These are phyloP conservation scores for Aspergillus quadricinctus DNA, from an alignment of 2,329 filamentous ascomycete species.

Conservation along the genomic window DNA sequence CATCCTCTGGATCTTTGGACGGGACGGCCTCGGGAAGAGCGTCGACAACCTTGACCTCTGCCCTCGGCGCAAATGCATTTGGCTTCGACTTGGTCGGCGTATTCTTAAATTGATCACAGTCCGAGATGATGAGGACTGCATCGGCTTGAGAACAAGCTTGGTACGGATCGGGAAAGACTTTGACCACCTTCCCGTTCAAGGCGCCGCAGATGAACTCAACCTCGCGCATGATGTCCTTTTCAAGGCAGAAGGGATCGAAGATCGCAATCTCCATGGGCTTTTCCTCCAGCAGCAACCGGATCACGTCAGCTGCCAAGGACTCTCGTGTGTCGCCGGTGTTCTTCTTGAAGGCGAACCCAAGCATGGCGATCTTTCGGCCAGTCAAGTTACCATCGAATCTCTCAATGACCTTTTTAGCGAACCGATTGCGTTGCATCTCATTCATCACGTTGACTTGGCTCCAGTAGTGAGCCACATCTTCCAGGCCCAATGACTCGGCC, in stretches of 20 bases:
- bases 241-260: slow-evolving; percentile 57
- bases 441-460: slow-evolving; percentile 70
- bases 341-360: slow-evolving; percentile 78
- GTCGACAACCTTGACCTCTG: background rate
- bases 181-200: slow-evolving; percentile 24
- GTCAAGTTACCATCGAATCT: slow-evolving; percentile 65
- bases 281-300: slow-evolving; percentile 62
- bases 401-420: slow-evolving; percentile 61
- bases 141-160: slow-evolving; percentile 43
- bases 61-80: background rate
- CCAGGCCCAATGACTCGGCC: slow-evolving; percentile 63
- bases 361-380: slow-evolving; percentile 66
- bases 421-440: slow-evolving; percentile 67
- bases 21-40: background rate
- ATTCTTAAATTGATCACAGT: slow-evolving; percentile 50
- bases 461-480: slow-evolving; percentile 74
- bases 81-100: background rate
- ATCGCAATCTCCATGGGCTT: slow-evolving; percentile 60
- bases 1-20: slow-evolving; percentile 4
- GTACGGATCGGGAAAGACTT: slow-evolving; percentile 42
- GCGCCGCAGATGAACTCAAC: slow-evolving; percentile 26
- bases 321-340: slow-evolving; percentile 72
- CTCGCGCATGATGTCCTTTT: slow-evolving; percentile 38
- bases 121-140: slow-evolving; percentile 50
- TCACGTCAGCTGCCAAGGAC: slow-evolving; percentile 63